phyloP scores from a whole-genome alignment of 1,284 basidiomycete species.

The Fereydounia khargensis region DNA sequence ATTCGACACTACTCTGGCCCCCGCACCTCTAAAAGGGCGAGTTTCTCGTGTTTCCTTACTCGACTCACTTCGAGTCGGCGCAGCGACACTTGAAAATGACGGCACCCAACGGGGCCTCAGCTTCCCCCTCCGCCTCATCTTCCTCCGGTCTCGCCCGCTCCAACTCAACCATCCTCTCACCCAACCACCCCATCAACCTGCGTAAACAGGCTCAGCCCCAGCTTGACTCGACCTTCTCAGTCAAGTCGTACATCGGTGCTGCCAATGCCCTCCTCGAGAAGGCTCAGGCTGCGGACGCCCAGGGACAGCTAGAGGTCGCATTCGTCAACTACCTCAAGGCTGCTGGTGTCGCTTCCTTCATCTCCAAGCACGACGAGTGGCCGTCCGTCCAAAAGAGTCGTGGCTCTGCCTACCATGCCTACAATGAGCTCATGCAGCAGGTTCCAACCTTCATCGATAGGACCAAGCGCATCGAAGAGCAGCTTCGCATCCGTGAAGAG shows the following conservation, averaged over 20 bases:
- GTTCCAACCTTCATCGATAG: slow-evolving; percentile 47
- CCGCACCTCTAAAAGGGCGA: too few relatives aligned
- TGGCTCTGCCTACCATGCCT: slow-evolving; percentile 42
- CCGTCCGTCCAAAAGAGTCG: slow-evolving; percentile 30
- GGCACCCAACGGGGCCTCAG: too few relatives aligned
- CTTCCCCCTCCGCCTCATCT: too few relatives aligned
- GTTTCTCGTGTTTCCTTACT: too few relatives aligned
- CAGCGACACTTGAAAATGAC: too few relatives aligned
- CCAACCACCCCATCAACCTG: slow-evolving; percentile 51
- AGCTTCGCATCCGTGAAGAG: slow-evolving; percentile 43
- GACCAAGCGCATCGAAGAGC: slow-evolving; percentile 44
- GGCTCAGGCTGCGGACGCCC: slow-evolving; percentile 48
- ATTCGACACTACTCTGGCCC: too few relatives aligned
- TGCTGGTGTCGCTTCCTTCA: slow-evolving; percentile 49
- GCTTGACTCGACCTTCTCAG: slow-evolving; percentile 47
- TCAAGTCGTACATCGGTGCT: slow-evolving; percentile 54
- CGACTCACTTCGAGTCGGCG: too few relatives aligned
- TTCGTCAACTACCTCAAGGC: slow-evolving; percentile 57
- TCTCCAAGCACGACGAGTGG: slow-evolving; percentile 54
- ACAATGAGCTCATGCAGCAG: slow-evolving; percentile 50
- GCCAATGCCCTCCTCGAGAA: slow-evolving; percentile 54
- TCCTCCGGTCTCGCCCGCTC: too few relatives aligned
- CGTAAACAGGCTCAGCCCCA: slow-evolving; percentile 46
- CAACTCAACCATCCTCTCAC: slow-evolving; percentile 26
- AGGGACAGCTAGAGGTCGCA: slow-evolving; percentile 51